These are phyloP conservation scores for Primulina huaijiensis DNA, from an alignment of 257 asterid species.

Conservation along the genomic window DNA sequence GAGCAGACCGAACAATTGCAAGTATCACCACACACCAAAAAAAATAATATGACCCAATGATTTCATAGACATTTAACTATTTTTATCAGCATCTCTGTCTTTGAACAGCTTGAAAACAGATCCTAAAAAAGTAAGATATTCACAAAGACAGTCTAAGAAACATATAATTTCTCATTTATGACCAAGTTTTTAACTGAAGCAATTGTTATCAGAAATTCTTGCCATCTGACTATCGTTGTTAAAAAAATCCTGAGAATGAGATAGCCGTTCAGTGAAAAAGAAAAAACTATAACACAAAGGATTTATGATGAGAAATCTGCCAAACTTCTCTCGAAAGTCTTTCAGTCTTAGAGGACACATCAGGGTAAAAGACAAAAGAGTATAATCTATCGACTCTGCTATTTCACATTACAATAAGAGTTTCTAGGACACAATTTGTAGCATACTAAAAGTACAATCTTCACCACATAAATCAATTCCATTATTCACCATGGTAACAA, in stretches of 20 bases:
- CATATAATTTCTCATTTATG: background rate
- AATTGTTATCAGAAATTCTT: background rate
- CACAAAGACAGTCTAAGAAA: background rate
- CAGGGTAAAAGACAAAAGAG: background rate
- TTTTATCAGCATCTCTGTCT: constrained; percentile 6
- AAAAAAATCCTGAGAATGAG: background rate
- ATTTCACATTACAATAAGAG: constrained; percentile 3
- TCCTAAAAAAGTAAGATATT: background rate
- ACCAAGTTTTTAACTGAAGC: background rate
- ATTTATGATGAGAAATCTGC: background rate
- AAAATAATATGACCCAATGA: background rate
- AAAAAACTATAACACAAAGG: background rate
- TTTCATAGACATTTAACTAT: background rate
- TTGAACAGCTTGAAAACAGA: background rate
- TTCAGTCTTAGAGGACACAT: constrained; percentile 4
- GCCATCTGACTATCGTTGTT: background rate
- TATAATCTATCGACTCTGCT: constrained; percentile 6
- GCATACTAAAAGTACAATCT: background rate
- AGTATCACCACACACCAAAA: constrained; percentile 1
- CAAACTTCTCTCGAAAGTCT: constrained; percentile 1
- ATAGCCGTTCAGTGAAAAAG: background rate
- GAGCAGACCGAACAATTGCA: background rate
- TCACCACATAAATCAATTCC: background rate
- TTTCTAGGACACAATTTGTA: background rate
- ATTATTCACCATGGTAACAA: background rate